Conservation (phyloP, 2,329 filamentous ascomycete species). For the Neonectria punicea region DNA sequence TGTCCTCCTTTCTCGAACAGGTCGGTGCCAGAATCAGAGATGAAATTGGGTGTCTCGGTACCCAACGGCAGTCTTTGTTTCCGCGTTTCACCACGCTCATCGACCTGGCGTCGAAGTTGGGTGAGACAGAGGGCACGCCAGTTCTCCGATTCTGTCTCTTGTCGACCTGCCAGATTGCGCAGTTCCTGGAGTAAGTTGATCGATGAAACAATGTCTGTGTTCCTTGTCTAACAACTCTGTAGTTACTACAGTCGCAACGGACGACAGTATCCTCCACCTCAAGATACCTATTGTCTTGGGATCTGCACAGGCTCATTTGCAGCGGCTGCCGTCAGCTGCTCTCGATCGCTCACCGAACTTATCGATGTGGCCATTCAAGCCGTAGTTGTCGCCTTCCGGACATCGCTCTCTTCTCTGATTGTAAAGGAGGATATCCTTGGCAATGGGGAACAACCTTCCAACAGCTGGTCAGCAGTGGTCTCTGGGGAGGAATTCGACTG, state of each 20-base stretch:
- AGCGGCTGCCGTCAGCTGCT: conserved; percentile 39
- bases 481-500: conserved; percentile 21
- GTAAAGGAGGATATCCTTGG: conserved; percentile 25
- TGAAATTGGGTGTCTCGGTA: conserved; percentile 34
- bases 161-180: conserved; percentile 36
- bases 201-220: neutral
- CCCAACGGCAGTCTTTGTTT: conserved; percentile 33
- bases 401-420: conserved; percentile 33
- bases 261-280: conserved; percentile 31
- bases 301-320: conserved; percentile 42
- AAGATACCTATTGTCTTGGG: conserved; percentile 35
- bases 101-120: conserved; percentile 37
- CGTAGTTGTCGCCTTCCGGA: conserved; percentile 32
- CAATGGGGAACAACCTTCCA: conserved; percentile 7
- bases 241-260: conserved; percentile 33
- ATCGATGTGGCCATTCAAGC: conserved; percentile 34
- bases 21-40: conserved; percentile 33
- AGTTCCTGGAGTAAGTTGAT: conserved; percentile 40
- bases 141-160: conserved; percentile 38
- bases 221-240: neutral
- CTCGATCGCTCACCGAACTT: conserved; percentile 37
- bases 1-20: conserved; percentile 40
- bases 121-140: conserved; percentile 31
- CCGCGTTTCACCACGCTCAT: conserved; percentile 44
- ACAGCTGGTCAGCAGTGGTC: conserved; percentile 33